A percentile compares a stretch with the other conserved stretches of the same genome.
These are phyloP conservation scores for Leishmania arabica DNA, from an alignment of 208 protist species.

Conservation along the genomic window DNA sequence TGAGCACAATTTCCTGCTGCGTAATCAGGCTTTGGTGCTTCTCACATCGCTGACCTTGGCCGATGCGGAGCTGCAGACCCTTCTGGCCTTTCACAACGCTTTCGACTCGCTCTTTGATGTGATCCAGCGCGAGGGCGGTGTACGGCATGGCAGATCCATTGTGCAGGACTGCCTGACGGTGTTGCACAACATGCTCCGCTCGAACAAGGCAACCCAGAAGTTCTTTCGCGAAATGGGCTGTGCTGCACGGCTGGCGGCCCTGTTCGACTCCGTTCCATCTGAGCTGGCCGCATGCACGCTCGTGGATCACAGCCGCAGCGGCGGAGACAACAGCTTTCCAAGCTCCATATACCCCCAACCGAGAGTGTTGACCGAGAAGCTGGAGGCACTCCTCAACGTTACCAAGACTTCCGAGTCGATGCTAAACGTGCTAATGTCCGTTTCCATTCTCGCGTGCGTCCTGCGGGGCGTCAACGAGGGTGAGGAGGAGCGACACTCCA, in stretches of 20 bases:
- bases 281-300: conserved; percentile 27
- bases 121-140: conserved; percentile 53
- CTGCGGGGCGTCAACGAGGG: conserved; percentile 44
- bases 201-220: conserved; percentile 86
- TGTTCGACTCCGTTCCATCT: conserved; percentile 51
- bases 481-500: conserved; percentile 23
- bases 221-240: conserved; percentile 84
- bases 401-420: conserved; percentile 4
- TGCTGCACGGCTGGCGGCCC: conserved; percentile 43
- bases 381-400: conserved; percentile 25
- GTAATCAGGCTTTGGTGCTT: conserved; percentile 53
- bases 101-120: conserved; percentile 79
- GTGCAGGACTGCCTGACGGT: conserved; percentile 80
- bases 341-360: neutral
- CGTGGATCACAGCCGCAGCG: neutral
- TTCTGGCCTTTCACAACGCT: conserved; percentile 79
- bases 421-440: conserved; percentile 43
- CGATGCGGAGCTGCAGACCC: conserved; percentile 76
- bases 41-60: conserved; percentile 66
- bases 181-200: conserved; percentile 81
- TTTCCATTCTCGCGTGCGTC: conserved; percentile 61
- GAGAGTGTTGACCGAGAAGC: conserved; percentile 12
- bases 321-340: neutral
- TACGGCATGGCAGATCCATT: conserved; percentile 53
- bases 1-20: conserved; percentile 47